Percentiles rank a stretch among this genome's conserved stretches.
Conservation (phyloP, 208 protist species). For the Vickermania spadyakhi region DNA sequence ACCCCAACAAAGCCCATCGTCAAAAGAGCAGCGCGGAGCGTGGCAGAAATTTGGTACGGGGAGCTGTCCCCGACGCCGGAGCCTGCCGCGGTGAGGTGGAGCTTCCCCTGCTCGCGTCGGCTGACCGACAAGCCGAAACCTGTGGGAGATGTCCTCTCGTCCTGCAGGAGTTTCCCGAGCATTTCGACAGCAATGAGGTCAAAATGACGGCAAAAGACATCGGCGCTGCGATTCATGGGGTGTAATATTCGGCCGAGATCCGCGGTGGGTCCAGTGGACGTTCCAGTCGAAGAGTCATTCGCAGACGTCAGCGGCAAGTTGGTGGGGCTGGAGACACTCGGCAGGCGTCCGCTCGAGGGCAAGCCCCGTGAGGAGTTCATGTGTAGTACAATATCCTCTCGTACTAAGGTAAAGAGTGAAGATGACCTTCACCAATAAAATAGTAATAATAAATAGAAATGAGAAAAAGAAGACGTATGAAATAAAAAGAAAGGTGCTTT, state of each 20-base stretch:
- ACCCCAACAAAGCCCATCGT: conserved; percentile 6
- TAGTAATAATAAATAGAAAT: too few relatives aligned
- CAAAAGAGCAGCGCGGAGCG: background rate
- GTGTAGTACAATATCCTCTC: too few relatives aligned
- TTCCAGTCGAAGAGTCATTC: background rate
- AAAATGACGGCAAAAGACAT: conserved; percentile 1
- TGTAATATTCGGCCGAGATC: background rate
- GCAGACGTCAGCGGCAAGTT: too few relatives aligned
- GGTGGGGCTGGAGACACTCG: background rate
- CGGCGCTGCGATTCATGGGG: background rate
- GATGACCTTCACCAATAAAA: too few relatives aligned
- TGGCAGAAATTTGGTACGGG: background rate
- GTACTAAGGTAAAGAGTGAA: too few relatives aligned
- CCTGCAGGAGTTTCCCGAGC: conserved; percentile 2
- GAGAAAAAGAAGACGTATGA: too few relatives aligned
- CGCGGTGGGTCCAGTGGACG: background rate
- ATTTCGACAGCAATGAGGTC: background rate
- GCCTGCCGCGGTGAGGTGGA: background rate
- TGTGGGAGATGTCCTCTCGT: background rate
- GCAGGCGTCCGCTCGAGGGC: background rate
- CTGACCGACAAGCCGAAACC: background rate
- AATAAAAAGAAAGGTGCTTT: too few relatives aligned
- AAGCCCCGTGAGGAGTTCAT: too few relatives aligned
- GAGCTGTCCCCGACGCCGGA: background rate
- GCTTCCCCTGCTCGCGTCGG: background rate